Evolutionary conservation across 2,329 filamentous ascomycete species (phyloP).

Genomic region (Albophoma yamanashiensis): DNA sequence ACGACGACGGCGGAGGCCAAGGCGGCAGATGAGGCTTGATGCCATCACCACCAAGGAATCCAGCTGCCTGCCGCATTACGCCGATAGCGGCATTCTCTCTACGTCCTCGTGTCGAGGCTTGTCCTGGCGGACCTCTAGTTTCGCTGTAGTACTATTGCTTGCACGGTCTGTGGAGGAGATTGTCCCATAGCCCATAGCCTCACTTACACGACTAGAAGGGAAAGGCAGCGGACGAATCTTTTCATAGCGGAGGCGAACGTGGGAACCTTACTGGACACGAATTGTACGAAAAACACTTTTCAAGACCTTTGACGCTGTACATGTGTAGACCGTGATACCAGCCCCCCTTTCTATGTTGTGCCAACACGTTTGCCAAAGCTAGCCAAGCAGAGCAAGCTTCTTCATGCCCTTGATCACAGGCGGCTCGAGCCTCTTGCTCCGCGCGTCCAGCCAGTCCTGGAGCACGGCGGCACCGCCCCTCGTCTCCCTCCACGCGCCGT

Average conservation of each 20-base stretch:
- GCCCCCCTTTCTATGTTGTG: neutral
- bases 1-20: neutral
- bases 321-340: neutral
- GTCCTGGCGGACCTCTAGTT: neutral
- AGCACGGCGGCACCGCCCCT: constrained; percentile 42
- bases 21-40: neutral
- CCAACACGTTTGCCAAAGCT: constrained; percentile 6
- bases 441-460: constrained; percentile 36
- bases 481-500: constrained; percentile 21
- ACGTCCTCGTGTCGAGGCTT: neutral
- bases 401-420: constrained; percentile 38
- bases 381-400: constrained; percentile 40
- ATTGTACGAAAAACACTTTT: neutral
- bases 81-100: neutral
- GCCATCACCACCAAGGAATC: neutral
- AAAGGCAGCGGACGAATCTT: neutral
- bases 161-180: neutral
- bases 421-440: constrained; percentile 32
- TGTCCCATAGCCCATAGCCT: neutral
- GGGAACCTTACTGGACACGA: constrained; percentile 9
- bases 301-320: neutral
- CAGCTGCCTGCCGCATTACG: neutral
- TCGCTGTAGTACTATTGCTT: neutral
- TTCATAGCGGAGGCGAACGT: constrained; percentile 23
- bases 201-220: neutral